Base-by-base conservation (phyloP, 2,329 filamentous ascomycete genomes). In the Rasamsonia emersonii region DNA sequence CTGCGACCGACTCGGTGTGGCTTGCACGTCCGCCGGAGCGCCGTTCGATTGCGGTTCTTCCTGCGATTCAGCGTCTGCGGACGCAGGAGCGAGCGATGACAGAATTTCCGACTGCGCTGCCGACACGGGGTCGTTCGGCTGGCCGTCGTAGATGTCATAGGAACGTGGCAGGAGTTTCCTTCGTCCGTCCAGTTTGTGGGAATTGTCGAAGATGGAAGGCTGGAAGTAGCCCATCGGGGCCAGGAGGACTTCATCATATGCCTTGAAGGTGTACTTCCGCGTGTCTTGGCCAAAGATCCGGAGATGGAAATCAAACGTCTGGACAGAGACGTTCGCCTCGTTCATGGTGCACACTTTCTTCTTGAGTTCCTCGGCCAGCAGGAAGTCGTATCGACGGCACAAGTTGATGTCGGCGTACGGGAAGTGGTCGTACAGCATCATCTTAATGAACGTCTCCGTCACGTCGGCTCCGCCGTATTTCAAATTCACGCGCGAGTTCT, bases 391-490 rank as follows among this genome's bases (percentile, higher is more conserved):
- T 28, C 91, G 77, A 33, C 86, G 75, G 56, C 77, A 79, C 17
- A 98, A 68, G 53, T 98, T 94, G 62, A 98, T 93, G 13, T 95
- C 88, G 28, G 82, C 74, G 55, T 98, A 98, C 4, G 93, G 89
- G 47, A 98, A 95, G 49, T 91, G 82, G 56, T 95, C 88, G 59
- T 82, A 86, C 2, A 98, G 75, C 82, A 96, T 86, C 89, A 96
- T 96, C 62, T 91, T 94, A 55, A 94, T 73, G 50, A 98, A 95
- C 0, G 85, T 83, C 47, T 94, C 86, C 0, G 91, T 96, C 21
- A 96, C 82, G 57, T 98, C 91, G 48, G 74, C 79, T 1, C 91
- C 91, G 30, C 91, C 91, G 49, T 82, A 93, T 57, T 98, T 96
- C 43, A 98, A 65, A 55, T 96, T 96, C 53, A 98, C 76, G 10